A percentile compares a stretch with the other conserved stretches of the same genome.
phyloP scores from a whole-genome alignment of 257 asterid species.

The Solanum dulcamara region DNA sequence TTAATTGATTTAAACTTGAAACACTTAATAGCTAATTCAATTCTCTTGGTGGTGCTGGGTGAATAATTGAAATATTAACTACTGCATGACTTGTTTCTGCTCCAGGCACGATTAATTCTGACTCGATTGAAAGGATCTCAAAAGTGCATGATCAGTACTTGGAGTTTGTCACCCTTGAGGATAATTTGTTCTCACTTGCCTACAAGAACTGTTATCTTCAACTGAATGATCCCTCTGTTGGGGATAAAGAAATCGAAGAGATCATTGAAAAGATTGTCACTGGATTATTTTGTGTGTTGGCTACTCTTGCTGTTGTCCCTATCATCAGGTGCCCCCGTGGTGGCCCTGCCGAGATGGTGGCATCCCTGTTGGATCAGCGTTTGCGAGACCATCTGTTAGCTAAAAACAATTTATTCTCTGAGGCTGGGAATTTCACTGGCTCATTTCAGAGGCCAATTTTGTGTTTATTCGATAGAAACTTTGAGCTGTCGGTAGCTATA shows the following conservation, averaged over 20 bases:
- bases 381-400: conserved; percentile 85
- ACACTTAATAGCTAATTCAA: not conserved
- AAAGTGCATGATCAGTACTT: conserved; percentile 95
- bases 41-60: not conserved
- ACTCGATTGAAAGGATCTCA: conserved; percentile 69
- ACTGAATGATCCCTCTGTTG: conserved; percentile 93
- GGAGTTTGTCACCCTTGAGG: conserved; percentile 88
- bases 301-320: conserved; percentile 95
- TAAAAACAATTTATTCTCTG: conserved; percentile 72
- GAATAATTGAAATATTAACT: not conserved
- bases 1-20: not conserved
- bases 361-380: conserved; percentile 76
- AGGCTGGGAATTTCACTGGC: conserved; percentile 66
- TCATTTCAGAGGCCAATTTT: conserved; percentile 91
- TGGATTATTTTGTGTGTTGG: conserved; percentile 89
- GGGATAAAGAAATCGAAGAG: conserved; percentile 78
- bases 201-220: conserved; percentile 79
- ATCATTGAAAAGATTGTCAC: conserved; percentile 70
- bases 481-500: conserved; percentile 80
- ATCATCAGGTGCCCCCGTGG: conserved; percentile 92
- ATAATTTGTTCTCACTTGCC: conserved; percentile 79
- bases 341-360: conserved; percentile 98
- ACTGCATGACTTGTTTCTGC: not conserved
- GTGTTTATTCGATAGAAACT: conserved; percentile 85
- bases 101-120: conserved; percentile 61